phyloP scores from a whole-genome alignment of 768 basidiomycete genomes.

The Porpolomopsis calyptriformis region DNA sequence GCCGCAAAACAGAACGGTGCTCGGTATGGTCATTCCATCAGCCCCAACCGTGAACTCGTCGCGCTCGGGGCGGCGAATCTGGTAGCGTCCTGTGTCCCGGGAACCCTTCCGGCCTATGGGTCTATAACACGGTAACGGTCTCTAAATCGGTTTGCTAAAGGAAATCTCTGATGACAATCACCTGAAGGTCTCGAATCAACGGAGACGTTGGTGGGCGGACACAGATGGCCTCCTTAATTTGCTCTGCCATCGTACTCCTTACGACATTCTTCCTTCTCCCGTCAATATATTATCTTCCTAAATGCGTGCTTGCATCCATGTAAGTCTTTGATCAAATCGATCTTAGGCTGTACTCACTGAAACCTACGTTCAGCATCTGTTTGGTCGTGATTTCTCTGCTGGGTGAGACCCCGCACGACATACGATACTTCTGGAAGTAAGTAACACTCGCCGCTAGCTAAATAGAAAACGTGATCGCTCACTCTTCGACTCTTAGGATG shows the following conservation, averaged over 20 bases:
- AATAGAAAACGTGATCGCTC: not conserved
- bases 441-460: conserved; percentile 14
- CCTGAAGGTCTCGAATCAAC: conserved; percentile 69
- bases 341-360: not conserved
- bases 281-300: conserved; percentile 77
- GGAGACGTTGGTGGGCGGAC: conserved; percentile 81
- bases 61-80: conserved; percentile 84
- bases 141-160: too few species aligned
- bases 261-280: conserved; percentile 87
- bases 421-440: conserved; percentile 75
- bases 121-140: conserved; percentile 77
- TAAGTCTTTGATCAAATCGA: conserved; percentile 28
- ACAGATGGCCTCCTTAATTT: conserved; percentile 80
- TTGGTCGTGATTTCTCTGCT: conserved; percentile 80
- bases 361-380: conserved; percentile 47
- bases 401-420: conserved; percentile 78
- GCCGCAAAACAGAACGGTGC: conserved; percentile 88
- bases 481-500: conserved; percentile 39
- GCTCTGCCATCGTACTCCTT: conserved; percentile 62
- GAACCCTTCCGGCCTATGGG: conserved; percentile 86
- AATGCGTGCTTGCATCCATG: conserved; percentile 84
- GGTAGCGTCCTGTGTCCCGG: conserved; percentile 69
- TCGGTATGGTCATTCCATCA: conserved; percentile 79
- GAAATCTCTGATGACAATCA: not conserved
- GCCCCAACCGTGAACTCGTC: conserved; percentile 90